Evolutionary conservation across 2,329 filamentous ascomycete genomes (phyloP), one percentile per base, ranked within the genome.

Genomic region (Aureobasidium sp.): DNA sequence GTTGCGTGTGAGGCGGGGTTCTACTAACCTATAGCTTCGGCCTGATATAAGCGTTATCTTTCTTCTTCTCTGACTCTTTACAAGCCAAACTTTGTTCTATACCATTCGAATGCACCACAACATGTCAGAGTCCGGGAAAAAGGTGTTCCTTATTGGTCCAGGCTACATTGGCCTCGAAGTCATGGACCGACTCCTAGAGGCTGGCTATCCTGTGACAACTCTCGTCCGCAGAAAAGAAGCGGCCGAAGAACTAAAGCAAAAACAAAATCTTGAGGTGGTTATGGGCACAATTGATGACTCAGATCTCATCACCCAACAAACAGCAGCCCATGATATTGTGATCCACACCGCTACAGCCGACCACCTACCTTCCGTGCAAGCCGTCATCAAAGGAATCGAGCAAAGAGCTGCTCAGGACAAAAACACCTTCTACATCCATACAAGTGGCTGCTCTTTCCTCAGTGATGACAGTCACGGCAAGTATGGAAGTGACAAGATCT

Each of bases 281-380:
- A 64, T 74, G 41, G 78, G 77, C n/a, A 72, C 73, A 42, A 67
- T 80, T 5, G 70, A 77, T 52, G 76, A 80, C 64, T 71, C 70
- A 15, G 66, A 70, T 1, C 64, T 76, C 17, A 78, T 80, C 66
- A 69, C 70, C 6, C 68, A 76, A 39, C 70, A 77, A 20, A 68
- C 73, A 1, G 53, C 69, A 2, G 63, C 72, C 26, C 71, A 72
- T 64, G 79, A 82, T 56, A 75, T 80, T 9, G 70, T 77, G 41
- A 70, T 82, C 60, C 79, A 82, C 68, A 80, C 76, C 8, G 80
- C 80, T 13, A 79, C 78, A 4, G 78, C 79, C 4, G 79, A 82
- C 68, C 74, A 82, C 62, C 68, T 78, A 20, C 75, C 77, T 12
- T 77, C 75, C 13, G 79, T 73, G 1, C 65, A 78, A 65, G 77